Percentiles rank a stretch among this genome's conserved stretches.
phyloP scores from a whole-genome alignment of 257 asterid genomes.

The Linderniella brevidens region DNA sequence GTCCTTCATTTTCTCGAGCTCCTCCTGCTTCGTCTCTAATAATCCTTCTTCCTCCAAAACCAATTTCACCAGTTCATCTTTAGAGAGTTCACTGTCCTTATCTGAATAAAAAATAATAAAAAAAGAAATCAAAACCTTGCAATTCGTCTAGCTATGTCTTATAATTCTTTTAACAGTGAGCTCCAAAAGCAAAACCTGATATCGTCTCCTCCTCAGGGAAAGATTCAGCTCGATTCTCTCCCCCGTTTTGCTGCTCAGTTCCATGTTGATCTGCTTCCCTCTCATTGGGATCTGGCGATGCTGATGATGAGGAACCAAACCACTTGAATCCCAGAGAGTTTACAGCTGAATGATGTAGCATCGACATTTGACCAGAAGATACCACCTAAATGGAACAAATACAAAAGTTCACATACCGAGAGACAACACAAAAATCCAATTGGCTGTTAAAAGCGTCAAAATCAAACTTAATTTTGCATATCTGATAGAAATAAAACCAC shows the following conservation, averaged over 20 bases:
- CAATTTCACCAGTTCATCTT: conserved; percentile 57
- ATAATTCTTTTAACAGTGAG: conserved; percentile 29
- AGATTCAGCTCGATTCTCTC: conserved; percentile 14
- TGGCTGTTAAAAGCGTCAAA: too few species aligned
- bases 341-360: conserved; percentile 18
- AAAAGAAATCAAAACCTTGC: not conserved
- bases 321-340: conserved; percentile 22
- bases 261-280: conserved; percentile 29
- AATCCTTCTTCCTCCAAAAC: conserved; percentile 43
- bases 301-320: conserved; percentile 45
- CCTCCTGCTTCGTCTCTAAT: conserved; percentile 32
- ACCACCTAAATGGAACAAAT: too few species aligned
- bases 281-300: conserved; percentile 31
- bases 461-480: too few species aligned
- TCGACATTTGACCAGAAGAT: conserved; percentile 16
- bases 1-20: conserved; percentile 46
- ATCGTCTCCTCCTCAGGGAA: conserved; percentile 2
- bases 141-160: conserved; percentile 22
- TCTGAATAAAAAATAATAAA: conserved; percentile 19
- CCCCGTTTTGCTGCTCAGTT: conserved; percentile 15
- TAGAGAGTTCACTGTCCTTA: conserved; percentile 35
- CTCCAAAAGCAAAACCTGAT: conserved; percentile 17
- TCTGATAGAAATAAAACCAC: too few species aligned
- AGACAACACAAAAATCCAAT: too few species aligned
- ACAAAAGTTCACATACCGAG: too few species aligned